These are phyloP conservation scores for Musa itinerans DNA, from an alignment of 176 grass and related monocot genomes.

Conservation along the genomic window DNA sequence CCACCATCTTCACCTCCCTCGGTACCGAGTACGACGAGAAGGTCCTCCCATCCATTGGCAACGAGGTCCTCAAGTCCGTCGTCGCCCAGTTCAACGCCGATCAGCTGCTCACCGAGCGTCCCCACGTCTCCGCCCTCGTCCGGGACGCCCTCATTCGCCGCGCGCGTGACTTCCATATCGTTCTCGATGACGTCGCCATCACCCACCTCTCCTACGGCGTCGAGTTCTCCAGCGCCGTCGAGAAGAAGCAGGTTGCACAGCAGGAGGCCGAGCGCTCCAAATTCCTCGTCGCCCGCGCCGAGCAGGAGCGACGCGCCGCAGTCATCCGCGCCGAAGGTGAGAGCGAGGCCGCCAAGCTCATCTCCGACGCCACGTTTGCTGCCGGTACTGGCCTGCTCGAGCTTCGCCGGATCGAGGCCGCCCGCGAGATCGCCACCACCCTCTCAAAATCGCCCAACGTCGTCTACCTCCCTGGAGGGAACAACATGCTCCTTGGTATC, in stretches of 20 bases:
- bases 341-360: constrained; percentile 72
- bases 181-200: constrained; percentile 97
- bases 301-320: constrained; percentile 93
- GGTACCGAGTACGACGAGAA: constrained; percentile 97
- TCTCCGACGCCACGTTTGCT: constrained; percentile 63
- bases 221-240: constrained; percentile 92
- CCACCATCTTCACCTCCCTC: constrained; percentile 99
- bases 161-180: constrained; percentile 90
- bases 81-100: constrained; percentile 99
- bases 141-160: constrained; percentile 80
- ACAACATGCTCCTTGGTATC: constrained; percentile 65
- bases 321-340: constrained; percentile 87
- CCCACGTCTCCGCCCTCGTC: constrained; percentile 86
- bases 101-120: constrained; percentile 88
- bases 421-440: constrained; percentile 66
- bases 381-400: constrained; percentile 70
- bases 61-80: constrained; percentile 97
- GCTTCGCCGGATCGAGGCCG: constrained; percentile 82
- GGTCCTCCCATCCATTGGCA: constrained; percentile 97
- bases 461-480: constrained; percentile 50
- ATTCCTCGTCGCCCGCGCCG: constrained; percentile 89
- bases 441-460: constrained; percentile 73
- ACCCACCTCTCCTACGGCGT: constrained; percentile 91
- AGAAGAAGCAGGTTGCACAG: constrained; percentile 99
- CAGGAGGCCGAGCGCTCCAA: constrained; percentile 99